Evolutionary conservation across 2,329 filamentous ascomycete species (phyloP).

Genomic region (Rhinocladiella mackenziei): DNA sequence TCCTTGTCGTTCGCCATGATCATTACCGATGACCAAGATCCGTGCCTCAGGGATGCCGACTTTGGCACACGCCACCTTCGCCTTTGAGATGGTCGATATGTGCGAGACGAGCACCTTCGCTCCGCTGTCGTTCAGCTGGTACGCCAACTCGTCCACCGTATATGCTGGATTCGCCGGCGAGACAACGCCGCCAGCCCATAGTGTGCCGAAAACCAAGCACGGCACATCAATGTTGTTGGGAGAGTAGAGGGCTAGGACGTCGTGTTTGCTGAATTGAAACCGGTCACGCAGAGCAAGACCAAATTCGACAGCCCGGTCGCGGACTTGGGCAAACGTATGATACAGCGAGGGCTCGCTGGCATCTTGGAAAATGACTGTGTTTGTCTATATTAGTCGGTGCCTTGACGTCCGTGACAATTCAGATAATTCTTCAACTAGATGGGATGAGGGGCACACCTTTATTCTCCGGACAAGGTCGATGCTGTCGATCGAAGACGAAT

Average conservation of each 20-base stretch:
- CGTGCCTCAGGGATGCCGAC: background rate
- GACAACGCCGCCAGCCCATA: slow-evolving; percentile 76
- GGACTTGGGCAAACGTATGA: background rate
- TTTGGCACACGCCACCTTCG: background rate
- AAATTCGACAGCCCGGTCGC: slow-evolving; percentile 58
- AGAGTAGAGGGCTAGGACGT: slow-evolving; percentile 76
- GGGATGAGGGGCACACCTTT: too few species aligned
- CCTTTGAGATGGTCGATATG: background rate
- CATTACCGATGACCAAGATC: background rate
- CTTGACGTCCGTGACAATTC: too few species aligned
- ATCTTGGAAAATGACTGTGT: background rate
- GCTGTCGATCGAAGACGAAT: background rate
- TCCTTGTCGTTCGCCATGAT: background rate
- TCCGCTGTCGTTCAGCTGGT: slow-evolving; percentile 66
- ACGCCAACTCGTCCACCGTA: slow-evolving; percentile 74
- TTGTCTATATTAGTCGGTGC: too few species aligned
- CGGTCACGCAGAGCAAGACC: slow-evolving; percentile 69
- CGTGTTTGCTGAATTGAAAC: slow-evolving; percentile 76
- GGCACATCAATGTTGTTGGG: slow-evolving; percentile 84
- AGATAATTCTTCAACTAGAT: too few species aligned
- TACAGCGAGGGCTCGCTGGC: background rate
- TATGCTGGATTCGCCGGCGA: slow-evolving; percentile 88
- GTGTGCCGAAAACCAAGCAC: slow-evolving; percentile 68
- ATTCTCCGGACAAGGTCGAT: background rate
- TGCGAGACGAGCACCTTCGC: background rate